Conservation (phyloP, 2,329 filamentous ascomycete species). For the Diplocarpon mali region DNA sequence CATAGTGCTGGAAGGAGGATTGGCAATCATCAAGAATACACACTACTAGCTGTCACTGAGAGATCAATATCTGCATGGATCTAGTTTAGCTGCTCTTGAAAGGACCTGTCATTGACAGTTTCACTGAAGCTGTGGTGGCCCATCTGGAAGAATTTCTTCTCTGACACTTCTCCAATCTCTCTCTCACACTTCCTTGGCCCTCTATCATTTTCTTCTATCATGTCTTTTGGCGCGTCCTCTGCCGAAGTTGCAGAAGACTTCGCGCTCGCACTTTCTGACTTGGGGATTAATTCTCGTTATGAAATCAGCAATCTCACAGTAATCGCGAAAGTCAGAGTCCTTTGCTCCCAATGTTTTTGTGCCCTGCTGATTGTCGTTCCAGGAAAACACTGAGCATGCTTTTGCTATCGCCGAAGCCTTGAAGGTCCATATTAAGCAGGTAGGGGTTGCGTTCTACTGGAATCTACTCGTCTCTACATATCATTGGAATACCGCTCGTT, state of each 20-base stretch:
- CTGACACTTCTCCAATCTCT: slow-evolving; percentile 14
- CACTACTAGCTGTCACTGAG: slow-evolving; percentile 28
- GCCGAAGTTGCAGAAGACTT: slow-evolving; percentile 94
- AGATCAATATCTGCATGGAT: slow-evolving; percentile 29
- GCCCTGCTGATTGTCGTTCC: not conserved
- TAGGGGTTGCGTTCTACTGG: slow-evolving; percentile 39
- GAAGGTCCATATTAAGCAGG: slow-evolving; percentile 88
- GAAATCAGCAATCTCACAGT: slow-evolving; percentile 90
- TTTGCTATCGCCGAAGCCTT: slow-evolving; percentile 83
- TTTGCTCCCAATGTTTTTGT: too few relatives aligned
- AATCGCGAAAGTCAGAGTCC: not conserved
- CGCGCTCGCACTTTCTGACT: slow-evolving; percentile 81
- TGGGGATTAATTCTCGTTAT: slow-evolving; percentile 81
- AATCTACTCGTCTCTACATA: too few relatives aligned
- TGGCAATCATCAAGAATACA: slow-evolving; percentile 28
- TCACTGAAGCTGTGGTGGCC: slow-evolving; percentile 13
- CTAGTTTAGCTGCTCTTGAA: slow-evolving; percentile 28
- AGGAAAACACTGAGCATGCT: slow-evolving; percentile 88
- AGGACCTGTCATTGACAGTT: slow-evolving; percentile 19
- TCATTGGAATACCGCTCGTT: too few relatives aligned
- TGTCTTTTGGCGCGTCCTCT: slow-evolving; percentile 47
- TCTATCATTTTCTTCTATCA: slow-evolving; percentile 32
- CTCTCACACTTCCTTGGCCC: slow-evolving; percentile 13
- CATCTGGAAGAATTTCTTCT: slow-evolving; percentile 19
- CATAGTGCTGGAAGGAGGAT: slow-evolving; percentile 18